Evolutionary conservation across 1,284 basidiomycete species (phyloP), one percentile per base, ranked within the genome.

Genomic region (Ganoderma sinense): DNA sequence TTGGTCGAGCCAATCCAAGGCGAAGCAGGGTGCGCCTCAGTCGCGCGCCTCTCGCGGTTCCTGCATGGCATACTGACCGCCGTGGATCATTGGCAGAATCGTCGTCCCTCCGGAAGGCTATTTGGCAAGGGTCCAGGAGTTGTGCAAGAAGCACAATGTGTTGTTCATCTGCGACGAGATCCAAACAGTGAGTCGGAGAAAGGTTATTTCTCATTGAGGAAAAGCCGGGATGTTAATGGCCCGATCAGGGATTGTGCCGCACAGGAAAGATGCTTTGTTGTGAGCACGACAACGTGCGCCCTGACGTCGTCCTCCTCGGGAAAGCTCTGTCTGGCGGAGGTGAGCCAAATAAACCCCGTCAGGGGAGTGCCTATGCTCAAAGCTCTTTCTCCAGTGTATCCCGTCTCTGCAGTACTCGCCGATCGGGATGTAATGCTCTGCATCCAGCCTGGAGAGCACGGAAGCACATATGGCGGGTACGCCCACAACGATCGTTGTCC

Each of bases 1-100:
- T 88, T 99, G 69, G 89, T 99, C 10, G 97, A 99, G 83, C 97
- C 97, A 6, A 99, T 99, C 76, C 98, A 99, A 82, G 97, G 97
- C 41, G 97, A 99, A 84, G 97, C 97, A 13, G 97, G 97, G 94
- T 95, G 79, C 69, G 93, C 85, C n/a, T 59, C 62, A 20, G 67
- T 33, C 8, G 23, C 36, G 51, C 36, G 11, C 40, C n/a, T 55
- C 40, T 31, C 48, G 16, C 40, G 16, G n/a, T 56, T 40, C n/a
- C 48, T 62, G 55, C 48, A 23, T 62, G 13, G 16, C 58, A 48
- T 39, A 23, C 40, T 59, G 55, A 60, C 40, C 14, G 23, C 62
- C 62, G n/a, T 51, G 26, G 48, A 71, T 51, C 40, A 39, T 40
- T 39, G 53, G 63, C 70, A 94, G 95, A 29, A 97, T 99, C 77